These are phyloP conservation scores for Oryza australiensis DNA, from an alignment of 176 grass and related monocot species.

Conservation along the genomic window DNA sequence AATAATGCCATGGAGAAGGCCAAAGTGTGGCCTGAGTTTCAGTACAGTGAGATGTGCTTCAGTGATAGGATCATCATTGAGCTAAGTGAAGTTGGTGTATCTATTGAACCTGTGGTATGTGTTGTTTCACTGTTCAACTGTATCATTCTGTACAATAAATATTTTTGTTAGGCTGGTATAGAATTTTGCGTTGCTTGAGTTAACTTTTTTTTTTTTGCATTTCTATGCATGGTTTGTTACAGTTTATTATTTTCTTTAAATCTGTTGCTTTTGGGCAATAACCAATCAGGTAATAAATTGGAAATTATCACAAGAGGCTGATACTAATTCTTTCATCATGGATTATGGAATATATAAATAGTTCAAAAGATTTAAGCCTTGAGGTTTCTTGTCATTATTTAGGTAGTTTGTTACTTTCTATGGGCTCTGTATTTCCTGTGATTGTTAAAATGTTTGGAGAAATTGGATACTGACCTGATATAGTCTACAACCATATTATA, in stretches of 20 bases:
- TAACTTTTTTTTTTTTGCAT: constrained; percentile 12
- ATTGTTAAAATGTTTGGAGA: constrained; percentile 1
- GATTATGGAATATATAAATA: constrained; percentile 9
- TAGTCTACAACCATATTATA: constrained; percentile 18
- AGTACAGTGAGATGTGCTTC: constrained; percentile 73
- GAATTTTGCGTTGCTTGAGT: background rate
- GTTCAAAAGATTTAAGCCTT: constrained; percentile 5
- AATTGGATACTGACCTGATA: background rate
- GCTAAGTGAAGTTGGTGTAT: constrained; percentile 76
- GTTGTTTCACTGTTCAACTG: constrained; percentile 7
- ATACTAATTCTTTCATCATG: constrained; percentile 1
- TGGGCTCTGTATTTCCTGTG: background rate
- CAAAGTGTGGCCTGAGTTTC: constrained; percentile 60
- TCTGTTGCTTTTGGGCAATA: constrained; percentile 9
- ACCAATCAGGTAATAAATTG: constrained; percentile 8
- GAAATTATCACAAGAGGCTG: constrained; percentile 11
- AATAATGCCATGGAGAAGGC: constrained; percentile 41
- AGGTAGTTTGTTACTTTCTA: background rate
- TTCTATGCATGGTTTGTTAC: constrained; percentile 4
- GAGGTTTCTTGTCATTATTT: constrained; percentile 14
- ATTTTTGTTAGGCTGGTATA: constrained; percentile 8
- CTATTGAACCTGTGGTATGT: constrained; percentile 67
- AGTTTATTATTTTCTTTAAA: background rate
- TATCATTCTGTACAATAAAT: background rate
- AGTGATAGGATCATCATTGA: constrained; percentile 73